These are phyloP conservation scores for Moniliella sp. DNA, from an alignment of 1,284 basidiomycete genomes.

Conservation along the genomic window DNA sequence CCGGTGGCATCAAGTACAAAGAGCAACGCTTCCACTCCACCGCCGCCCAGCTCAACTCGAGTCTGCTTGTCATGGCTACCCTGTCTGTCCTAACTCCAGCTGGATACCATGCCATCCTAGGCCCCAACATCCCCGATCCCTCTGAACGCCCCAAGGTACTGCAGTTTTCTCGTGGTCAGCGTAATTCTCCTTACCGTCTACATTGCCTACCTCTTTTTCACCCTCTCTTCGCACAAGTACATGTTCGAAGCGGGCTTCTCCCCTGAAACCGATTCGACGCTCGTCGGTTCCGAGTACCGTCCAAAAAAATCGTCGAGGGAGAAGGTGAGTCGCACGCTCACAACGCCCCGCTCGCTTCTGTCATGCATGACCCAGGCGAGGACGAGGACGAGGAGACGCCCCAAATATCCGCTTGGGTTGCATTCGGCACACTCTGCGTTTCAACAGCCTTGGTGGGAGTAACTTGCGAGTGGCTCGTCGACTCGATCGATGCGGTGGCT, in stretches of 20 bases:
- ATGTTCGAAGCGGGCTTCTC: too few species aligned
- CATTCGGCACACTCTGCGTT: too few species aligned
- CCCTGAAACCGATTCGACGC: too few species aligned
- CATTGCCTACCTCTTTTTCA: conserved; percentile 19
- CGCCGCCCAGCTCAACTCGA: conserved; percentile 14
- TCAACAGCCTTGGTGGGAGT: too few species aligned
- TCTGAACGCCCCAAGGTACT: conserved; percentile 18
- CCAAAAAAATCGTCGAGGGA: too few species aligned
- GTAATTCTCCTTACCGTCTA: conserved; percentile 20
- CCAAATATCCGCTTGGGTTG: too few species aligned
- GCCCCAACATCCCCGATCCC: conserved; percentile 3
- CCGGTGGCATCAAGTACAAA: conserved; percentile 15
- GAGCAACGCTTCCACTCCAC: conserved; percentile 14
- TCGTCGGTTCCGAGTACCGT: too few species aligned
- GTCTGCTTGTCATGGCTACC: conserved; percentile 20
- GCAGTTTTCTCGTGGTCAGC: conserved; percentile 15
- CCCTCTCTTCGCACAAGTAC: conserved; percentile 13
- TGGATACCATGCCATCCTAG: conserved; percentile 18
- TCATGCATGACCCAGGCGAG: conserved; percentile 10
- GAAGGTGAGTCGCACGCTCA: conserved; percentile 15
- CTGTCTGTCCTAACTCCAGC: conserved; percentile 22
- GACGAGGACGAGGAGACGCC: conserved; percentile 13
- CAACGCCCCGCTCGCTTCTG: conserved; percentile 11
- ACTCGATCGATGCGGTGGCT: conserved; percentile 13
- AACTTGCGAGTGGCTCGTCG: conserved; percentile 22